These are phyloP conservation scores for Pyrus pyrifolia DNA, from an alignment of 306 rosid genomes.

Conservation along the genomic window DNA sequence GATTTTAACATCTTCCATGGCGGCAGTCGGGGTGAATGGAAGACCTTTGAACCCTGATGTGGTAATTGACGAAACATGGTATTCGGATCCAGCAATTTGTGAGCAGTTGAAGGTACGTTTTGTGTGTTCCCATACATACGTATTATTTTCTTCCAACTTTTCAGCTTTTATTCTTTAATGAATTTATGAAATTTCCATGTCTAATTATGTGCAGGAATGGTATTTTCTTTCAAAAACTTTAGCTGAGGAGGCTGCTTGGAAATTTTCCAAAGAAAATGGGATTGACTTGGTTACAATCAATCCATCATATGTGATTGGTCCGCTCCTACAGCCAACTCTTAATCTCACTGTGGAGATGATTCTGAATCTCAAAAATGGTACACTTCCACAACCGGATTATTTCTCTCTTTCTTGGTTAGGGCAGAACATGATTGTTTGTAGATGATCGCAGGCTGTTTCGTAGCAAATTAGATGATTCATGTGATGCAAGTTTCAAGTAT, in stretches of 20 bases:
- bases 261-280: constrained; percentile 19
- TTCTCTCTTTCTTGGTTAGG: background rate
- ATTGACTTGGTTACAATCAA: constrained; percentile 22
- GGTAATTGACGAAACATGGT: constrained; percentile 22
- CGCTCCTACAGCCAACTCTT: constrained; percentile 26
- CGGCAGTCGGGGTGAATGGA: background rate
- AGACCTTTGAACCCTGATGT: constrained; percentile 18
- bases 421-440: too few species aligned
- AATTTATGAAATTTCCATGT: background rate
- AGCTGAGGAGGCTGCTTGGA: constrained; percentile 37
- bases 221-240: constrained; percentile 20
- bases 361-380: constrained; percentile 14
- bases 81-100: constrained; percentile 21
- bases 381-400: background rate
- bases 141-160: too few species aligned
- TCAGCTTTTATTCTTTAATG: too few species aligned
- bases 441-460: too few species aligned
- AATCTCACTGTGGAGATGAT: background rate
- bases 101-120: constrained; percentile 13
- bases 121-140: background rate
- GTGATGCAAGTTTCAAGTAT: background rate
- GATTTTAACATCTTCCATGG: constrained; percentile 25
- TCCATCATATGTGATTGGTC: constrained; percentile 24
- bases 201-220: constrained; percentile 10
- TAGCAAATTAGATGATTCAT: background rate